Evolutionary conservation across 2,329 filamentous ascomycete species (phyloP).

Genomic region (Seiridium cupressi): DNA sequence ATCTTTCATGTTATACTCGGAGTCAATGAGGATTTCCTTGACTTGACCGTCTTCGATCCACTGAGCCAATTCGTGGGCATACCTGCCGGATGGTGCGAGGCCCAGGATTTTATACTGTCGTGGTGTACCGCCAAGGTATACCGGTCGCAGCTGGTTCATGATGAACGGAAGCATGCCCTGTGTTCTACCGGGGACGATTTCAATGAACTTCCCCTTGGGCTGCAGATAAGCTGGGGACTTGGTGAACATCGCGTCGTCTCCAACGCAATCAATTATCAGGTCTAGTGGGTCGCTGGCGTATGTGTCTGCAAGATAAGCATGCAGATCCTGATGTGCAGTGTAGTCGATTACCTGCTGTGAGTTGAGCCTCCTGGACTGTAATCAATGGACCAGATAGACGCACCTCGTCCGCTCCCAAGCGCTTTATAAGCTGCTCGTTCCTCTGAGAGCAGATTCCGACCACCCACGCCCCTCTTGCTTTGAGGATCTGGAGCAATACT

Average conservation of each 20-base stretch:
- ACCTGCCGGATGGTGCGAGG: slow-evolving; percentile 23
- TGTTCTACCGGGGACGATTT: slow-evolving; percentile 29
- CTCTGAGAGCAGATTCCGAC: slow-evolving; percentile 7
- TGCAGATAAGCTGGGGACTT: slow-evolving; percentile 4
- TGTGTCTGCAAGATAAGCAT: background rate
- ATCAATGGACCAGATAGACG: background rate
- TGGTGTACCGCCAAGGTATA: slow-evolving; percentile 28
- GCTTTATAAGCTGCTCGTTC: slow-evolving; percentile 5
- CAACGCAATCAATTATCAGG: slow-evolving; percentile 11
- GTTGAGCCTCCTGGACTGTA: background rate
- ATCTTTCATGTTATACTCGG: slow-evolving; percentile 27
- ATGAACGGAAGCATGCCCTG: slow-evolving; percentile 27
- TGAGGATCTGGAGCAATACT: slow-evolving; percentile 9
- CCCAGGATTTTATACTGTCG: slow-evolving; percentile 27
- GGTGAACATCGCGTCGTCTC: slow-evolving; percentile 6
- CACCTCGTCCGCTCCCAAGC: slow-evolving; percentile 9
- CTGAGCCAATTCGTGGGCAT: slow-evolving; percentile 22
- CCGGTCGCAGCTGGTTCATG: slow-evolving; percentile 28
- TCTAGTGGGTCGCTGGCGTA: slow-evolving; percentile 1
- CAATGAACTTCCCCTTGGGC: slow-evolving; percentile 18
- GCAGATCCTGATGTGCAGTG: slow-evolving; percentile 6
- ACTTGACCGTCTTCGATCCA: slow-evolving; percentile 25
- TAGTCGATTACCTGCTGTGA: slow-evolving; percentile 11
- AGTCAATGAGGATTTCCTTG: slow-evolving; percentile 26
- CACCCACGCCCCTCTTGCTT: slow-evolving; percentile 6